Evolutionary conservation across 495 filamentous ascomycete genomes (phyloP), one percentile per base, ranked within the genome.

Genomic region (Thermochaetoides thermophila): DNA sequence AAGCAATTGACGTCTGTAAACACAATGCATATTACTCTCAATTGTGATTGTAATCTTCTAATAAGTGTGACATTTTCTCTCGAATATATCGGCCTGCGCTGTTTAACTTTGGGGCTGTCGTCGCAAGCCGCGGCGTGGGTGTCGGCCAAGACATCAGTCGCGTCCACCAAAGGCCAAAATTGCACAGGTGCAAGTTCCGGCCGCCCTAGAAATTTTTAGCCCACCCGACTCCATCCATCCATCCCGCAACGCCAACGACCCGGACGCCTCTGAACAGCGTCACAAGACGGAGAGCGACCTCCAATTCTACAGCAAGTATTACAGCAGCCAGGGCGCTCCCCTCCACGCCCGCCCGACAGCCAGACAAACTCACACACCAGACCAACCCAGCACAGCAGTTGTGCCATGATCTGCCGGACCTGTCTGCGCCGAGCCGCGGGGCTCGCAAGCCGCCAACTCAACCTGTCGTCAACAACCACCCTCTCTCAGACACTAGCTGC

Each of bases 381-480:
- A n/a, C n/a, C n/a, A n/a, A n/a, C n/a, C n/a, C n/a, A n/a, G n/a
- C n/a, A n/a, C n/a, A n/a, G n/a, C n/a, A n/a, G n/a, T n/a, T n/a
- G n/a, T n/a, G n/a, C 46, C 38, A 67, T 67, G 63, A 64, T 66
- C 42, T 67, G 63, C 46, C 45, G 49, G 34, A 52, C 59, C 17
- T 64, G 58, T 46, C 57, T 64, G 27, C 53, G 54, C 30, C 56
- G 47, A 34, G 56, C 49, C 31, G 42, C 58, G 4, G 46, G 52
- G 24, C 5, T 40, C 12, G 38, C 31, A 27, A 12, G 17, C 19
- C 27, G 30, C 35, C 26, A 40, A 40, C 32, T 48, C 27, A 22
- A 37, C 12, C 29, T 38, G 20, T 1, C 30, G 13, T 30, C 29
- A 14, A 33, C 29, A 16, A 6, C 21, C 21, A 11, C 21, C 9